Evolutionary conservation across 169 alveolate genomes (phyloP).

Genomic region (Perkinsus marinus): DNA sequence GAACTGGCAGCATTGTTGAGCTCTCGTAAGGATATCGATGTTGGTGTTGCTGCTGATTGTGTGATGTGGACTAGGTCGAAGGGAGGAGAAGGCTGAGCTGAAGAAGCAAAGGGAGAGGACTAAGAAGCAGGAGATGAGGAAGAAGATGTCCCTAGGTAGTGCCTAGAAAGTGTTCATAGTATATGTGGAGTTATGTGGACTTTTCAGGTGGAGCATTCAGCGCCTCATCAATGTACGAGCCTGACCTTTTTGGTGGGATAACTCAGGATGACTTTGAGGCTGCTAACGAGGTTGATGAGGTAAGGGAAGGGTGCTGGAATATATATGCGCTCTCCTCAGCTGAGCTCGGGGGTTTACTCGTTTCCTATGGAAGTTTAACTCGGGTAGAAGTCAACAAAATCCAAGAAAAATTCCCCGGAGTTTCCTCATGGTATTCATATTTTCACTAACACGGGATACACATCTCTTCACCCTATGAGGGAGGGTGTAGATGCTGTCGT

Average conservation of each 20-base stretch:
- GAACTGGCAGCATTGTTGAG: background rate
- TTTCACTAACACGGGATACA: too few relatives aligned
- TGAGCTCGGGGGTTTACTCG: too few relatives aligned
- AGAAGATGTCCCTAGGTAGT: constrained; percentile 2
- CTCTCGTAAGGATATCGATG: background rate
- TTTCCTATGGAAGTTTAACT: too few relatives aligned
- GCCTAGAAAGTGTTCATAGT: background rate
- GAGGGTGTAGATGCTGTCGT: too few relatives aligned
- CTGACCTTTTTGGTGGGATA: background rate
- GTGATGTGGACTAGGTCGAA: background rate
- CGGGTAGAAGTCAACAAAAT: too few relatives aligned
- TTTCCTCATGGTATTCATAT: too few relatives aligned
- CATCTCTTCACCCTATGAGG: too few relatives aligned
- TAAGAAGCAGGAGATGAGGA: constrained; percentile 11
- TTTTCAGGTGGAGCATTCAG: background rate
- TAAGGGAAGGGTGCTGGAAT: background rate
- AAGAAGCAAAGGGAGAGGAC: constrained; percentile 5
- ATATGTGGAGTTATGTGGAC: background rate
- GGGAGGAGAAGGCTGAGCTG: background rate
- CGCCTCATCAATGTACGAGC: background rate
- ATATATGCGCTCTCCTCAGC: too few relatives aligned
- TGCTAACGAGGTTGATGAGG: background rate
- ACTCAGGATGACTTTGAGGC: background rate
- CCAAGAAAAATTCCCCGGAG: too few relatives aligned
- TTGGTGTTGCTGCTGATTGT: background rate